These are phyloP conservation scores for Mucor indicus DNA, from an alignment of 371 early-diverging fungal genomes.

Conservation along the genomic window DNA sequence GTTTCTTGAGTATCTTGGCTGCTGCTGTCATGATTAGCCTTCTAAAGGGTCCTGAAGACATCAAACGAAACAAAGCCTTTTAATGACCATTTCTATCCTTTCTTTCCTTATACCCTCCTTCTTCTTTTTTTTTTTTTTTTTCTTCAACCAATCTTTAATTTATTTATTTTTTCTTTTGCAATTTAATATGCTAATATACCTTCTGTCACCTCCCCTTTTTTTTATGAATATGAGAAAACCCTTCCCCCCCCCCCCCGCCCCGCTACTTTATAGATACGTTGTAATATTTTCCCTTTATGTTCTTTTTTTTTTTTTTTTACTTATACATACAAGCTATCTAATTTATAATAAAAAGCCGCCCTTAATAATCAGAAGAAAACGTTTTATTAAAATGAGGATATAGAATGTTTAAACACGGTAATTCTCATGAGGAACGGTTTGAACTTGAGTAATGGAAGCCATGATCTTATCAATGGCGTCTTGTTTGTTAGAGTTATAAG, in stretches of 20 bases:
- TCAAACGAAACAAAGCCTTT: background rate
- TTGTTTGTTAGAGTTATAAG: constrained; percentile 67
- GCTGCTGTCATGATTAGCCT: constrained; percentile 55
- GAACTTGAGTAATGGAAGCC: constrained; percentile 68
- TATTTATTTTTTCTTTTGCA: background rate
- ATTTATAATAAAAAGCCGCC: too few species aligned
- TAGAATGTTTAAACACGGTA: constrained; percentile 33
- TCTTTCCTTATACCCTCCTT: background rate
- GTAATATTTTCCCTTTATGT: too few species aligned
- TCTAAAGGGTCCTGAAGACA: constrained; percentile 58
- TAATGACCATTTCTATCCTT: too few species aligned
- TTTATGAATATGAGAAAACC: too few species aligned
- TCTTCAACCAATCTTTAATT: constrained; percentile 2
- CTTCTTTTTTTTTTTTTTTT: constrained; percentile 1
- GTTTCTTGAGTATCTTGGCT: constrained; percentile 52
- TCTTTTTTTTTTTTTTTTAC: too few species aligned
- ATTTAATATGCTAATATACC: background rate
- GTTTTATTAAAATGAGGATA: background rate
- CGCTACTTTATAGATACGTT: too few species aligned
- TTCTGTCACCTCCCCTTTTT: too few species aligned
- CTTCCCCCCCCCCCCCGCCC: too few species aligned
- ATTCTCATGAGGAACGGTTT: constrained; percentile 69
- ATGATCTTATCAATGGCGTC: constrained; percentile 72
- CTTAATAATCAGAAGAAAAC: too few species aligned
- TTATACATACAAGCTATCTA: too few species aligned